These are phyloP conservation scores for Chenopodium quinoa DNA, from an alignment of 148 eudicot genomes.

Conservation along the genomic window DNA sequence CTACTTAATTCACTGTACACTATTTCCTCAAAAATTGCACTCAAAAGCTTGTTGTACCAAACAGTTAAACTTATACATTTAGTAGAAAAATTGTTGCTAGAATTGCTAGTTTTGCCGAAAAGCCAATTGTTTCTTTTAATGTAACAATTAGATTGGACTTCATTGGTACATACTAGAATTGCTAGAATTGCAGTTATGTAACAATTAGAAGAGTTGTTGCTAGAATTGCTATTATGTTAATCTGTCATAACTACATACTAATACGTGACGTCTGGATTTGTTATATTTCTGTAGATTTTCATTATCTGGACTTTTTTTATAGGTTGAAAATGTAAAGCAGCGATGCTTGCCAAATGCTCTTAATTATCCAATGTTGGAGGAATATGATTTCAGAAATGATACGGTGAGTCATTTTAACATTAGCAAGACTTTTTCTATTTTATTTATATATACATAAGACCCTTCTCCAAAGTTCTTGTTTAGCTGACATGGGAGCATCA, in stretches of 20 bases:
- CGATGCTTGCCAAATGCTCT: conserved; percentile 91
- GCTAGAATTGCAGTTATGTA: too few relatives aligned
- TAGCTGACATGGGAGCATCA: background rate
- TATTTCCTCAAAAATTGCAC: background rate
- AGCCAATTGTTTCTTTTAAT: background rate
- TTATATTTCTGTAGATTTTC: background rate
- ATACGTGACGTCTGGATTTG: background rate
- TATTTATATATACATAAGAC: background rate
- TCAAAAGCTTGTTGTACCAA: background rate
- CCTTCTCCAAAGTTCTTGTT: background rate
- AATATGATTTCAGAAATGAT: conserved; percentile 96
- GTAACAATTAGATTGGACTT: too few relatives aligned
- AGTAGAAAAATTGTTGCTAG: background rate
- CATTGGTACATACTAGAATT: too few relatives aligned
- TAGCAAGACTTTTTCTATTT: background rate
- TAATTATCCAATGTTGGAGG: conserved; percentile 98
- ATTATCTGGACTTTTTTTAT: background rate
- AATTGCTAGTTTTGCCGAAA: background rate
- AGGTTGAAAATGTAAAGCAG: conserved; percentile 98
- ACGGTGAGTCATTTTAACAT: conserved; percentile 48
- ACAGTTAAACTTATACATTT: background rate
- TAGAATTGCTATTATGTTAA: background rate
- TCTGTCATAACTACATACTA: background rate
- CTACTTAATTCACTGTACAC: background rate
- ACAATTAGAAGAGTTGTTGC: too few relatives aligned